Conservation (phyloP, 2,329 filamentous ascomycete species). For the Erysiphe pulchra region DNA sequence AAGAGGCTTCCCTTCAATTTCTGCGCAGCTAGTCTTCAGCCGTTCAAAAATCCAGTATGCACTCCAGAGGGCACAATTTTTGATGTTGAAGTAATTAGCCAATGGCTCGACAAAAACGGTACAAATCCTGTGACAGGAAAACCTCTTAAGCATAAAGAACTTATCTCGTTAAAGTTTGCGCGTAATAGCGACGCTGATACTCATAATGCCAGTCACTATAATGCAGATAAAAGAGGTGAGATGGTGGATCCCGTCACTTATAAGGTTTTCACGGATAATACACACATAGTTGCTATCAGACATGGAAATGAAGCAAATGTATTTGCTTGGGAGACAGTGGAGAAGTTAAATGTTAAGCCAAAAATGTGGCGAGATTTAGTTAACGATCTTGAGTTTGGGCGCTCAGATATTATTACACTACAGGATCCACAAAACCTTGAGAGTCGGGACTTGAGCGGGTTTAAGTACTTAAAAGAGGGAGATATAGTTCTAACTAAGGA, state of each 20-base stretch:
- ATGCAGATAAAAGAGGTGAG: slow-evolving; percentile 38
- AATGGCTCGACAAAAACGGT: slow-evolving; percentile 81
- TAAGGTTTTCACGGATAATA: slow-evolving; percentile 96
- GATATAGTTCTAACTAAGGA: slow-evolving; percentile 40
- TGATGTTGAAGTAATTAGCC: slow-evolving; percentile 77
- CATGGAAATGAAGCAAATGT: slow-evolving; percentile 73
- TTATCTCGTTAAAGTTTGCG: slow-evolving; percentile 76
- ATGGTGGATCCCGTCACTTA: slow-evolving; percentile 91
- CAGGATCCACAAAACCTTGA: slow-evolving; percentile 87
- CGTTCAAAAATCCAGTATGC: slow-evolving; percentile 86
- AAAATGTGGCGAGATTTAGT: slow-evolving; percentile 90
- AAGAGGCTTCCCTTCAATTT: slow-evolving; percentile 91
- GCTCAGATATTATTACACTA: slow-evolving; percentile 83
- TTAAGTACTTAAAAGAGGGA: slow-evolving; percentile 74
- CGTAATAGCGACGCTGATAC: slow-evolving; percentile 54
- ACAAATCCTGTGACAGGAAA: slow-evolving; percentile 77
- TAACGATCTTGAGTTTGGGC: slow-evolving; percentile 61
- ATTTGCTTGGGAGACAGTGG: slow-evolving; percentile 86
- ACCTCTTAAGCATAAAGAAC: slow-evolving; percentile 51
- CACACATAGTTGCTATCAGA: slow-evolving; percentile 73
- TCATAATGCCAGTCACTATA: slow-evolving; percentile 16
- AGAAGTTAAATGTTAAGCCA: slow-evolving; percentile 83
- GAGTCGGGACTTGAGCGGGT: slow-evolving; percentile 57
- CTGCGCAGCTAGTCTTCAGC: slow-evolving; percentile 85
- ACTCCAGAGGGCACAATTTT: slow-evolving; percentile 72